Evolutionary conservation across 352 stramenopile genomes (phyloP), one percentile per base, ranked within the genome.

Genomic region (Hyaloperonospora arabidopsidis): DNA sequence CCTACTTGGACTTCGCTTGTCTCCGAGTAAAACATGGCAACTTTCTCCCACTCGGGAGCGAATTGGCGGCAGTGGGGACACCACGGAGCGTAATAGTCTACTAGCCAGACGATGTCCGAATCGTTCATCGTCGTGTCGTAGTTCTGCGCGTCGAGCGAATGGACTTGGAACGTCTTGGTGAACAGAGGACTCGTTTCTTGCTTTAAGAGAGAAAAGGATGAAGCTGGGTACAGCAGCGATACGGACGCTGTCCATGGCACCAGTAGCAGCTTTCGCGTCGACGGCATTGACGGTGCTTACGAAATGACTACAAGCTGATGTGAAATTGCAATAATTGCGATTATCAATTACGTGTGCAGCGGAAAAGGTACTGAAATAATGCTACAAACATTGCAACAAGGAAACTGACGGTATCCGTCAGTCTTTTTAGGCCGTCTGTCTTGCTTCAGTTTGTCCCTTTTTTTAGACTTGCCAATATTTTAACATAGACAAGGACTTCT

Each of bases 71-170:
- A 94, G 57, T 94, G 84, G 19, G 79, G 77, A 54, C 84, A 94
- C 84, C 81, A 92, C 10, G 84, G 79, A 35, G 84, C 74, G 63
- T 94, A 94, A 55, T 91, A 94, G 56, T 94, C 81, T 21, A 94
- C 69, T 35, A 91, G 45, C 81, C 81, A 92, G 22, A 89, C 77
- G 2, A 67, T 70, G 57, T 76, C 49, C 4, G 72, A 74, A 40
- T 64, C 63, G 49, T 79, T 75, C 58, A 75, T 52, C 59, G 83
- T 74, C 10, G 54, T 53, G n/a, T 65, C 59, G 52, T 77, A 87
- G 45, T 44, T 72, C 43, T 61, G 49, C 8, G 55, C 22, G 25
- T 59, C 67, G 5, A 88, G 64, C 36, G 57, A 59, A 23, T 63
- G 65, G 35, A 92, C 67, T 46, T 85, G 72, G 57, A 84, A 85